Base-by-base conservation (phyloP, 257 asterid species). In the Ajuga chamaepitys region DNA sequence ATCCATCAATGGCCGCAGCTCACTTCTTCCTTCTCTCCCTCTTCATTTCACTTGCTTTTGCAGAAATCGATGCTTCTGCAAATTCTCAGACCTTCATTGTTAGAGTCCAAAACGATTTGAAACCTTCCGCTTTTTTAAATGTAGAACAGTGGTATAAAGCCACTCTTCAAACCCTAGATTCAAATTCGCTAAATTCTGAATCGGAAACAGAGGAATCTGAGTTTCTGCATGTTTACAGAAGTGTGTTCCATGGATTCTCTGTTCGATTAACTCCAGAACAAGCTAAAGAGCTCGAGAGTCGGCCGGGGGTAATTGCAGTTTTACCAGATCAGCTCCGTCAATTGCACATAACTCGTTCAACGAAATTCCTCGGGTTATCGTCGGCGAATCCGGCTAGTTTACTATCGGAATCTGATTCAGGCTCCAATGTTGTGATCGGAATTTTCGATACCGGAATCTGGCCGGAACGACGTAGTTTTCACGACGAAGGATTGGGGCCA, bases 211-310 rank as follows among this genome's bases (percentile, higher is more conserved):
- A 44, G 3, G 13, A 62, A 17, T 7, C 81, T 54, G 40, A 67
- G 0, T 75, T 88, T 42, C 72, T 88, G 11, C 96, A 91, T 52
- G 78, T 85, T 13, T 91, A 91, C 67, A 75, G 37, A 74, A 88
- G 87, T 0, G 95, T 88, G 26, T 85, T 91, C 59, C 95, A 86
- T 68, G 98, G 98, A 0, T 91, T 91, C 46, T 86, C 96, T 0
- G 81, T 90, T 5, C 76, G 59, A 60, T 74, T 91, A 51, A 85
- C 95, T 8, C 71, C 55, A 37, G 35, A 77, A 21, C 79, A 82
- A 71, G 96, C 87, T 30, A 61, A 60, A 35, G 46, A 76, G 42
- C 89, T 91, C 18, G 17, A 17, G 47, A 75, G 7, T 6, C 78
- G 79, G 12, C 87, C 72, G 0, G 89, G 73, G 1, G 80, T 91